These are phyloP conservation scores for Aegilops speltoides DNA, from an alignment of 176 grass and related monocot species.

Conservation along the genomic window DNA sequence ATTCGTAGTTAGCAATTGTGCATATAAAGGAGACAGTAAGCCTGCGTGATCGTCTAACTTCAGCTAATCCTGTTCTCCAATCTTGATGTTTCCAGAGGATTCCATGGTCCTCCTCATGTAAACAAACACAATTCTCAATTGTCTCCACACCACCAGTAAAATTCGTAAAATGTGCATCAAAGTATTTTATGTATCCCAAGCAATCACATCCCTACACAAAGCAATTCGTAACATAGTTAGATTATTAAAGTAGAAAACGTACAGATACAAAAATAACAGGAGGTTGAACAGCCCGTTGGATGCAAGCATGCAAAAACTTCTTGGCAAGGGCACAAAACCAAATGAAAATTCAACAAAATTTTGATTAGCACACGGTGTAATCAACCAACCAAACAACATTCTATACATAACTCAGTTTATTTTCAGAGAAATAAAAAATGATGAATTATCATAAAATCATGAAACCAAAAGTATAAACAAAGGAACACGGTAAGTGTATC, in stretches of 20 bases:
- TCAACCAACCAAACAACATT: neutral
- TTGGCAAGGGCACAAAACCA: neutral
- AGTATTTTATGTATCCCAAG: constrained; percentile 97
- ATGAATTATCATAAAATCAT: neutral
- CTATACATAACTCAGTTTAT: neutral
- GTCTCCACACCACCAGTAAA: constrained; percentile 93
- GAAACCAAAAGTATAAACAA: neutral
- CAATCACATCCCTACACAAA: constrained; percentile 94
- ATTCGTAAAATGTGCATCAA: constrained; percentile 98
- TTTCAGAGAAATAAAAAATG: neutral
- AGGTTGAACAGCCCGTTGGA: neutral
- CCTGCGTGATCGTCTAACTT: constrained; percentile 98
- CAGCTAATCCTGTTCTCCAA: constrained; percentile 97
- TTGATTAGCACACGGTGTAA: neutral
- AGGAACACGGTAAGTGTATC: neutral
- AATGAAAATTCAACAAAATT: neutral
- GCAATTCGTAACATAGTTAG: neutral
- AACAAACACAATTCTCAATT: constrained; percentile 98
- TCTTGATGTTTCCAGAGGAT: constrained; percentile 99
- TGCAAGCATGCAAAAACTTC: neutral
- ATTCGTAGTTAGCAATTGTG: constrained; percentile 99
- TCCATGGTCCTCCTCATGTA: constrained; percentile 99
- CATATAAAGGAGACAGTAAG: constrained; percentile 98
- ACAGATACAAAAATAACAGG: neutral
- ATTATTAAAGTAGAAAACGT: constrained; percentile 4